These are phyloP conservation scores for Glycine latifolia DNA, from an alignment of 306 rosid genomes.

Conservation along the genomic window DNA sequence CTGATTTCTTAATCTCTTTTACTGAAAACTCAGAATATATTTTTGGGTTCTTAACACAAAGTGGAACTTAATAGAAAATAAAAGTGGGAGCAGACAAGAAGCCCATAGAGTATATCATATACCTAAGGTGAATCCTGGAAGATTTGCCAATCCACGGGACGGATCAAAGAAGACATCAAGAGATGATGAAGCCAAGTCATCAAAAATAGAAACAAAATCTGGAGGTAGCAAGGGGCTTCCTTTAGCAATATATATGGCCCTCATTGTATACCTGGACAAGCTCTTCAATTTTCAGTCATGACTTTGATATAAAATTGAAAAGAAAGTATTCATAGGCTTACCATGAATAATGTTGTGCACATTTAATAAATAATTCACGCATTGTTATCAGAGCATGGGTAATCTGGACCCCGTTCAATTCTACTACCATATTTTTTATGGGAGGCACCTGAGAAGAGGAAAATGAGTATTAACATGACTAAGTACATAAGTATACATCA, in stretches of 20 bases:
- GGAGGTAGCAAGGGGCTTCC: slow-evolving; percentile 98
- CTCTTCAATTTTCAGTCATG: slow-evolving; percentile 45
- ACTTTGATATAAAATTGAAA: slow-evolving; percentile 40
- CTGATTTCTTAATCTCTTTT: slow-evolving; percentile 1
- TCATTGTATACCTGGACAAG: slow-evolving; percentile 85
- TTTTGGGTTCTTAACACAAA: slow-evolving; percentile 26
- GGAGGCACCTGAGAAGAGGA: slow-evolving; percentile 78
- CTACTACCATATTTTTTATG: slow-evolving; percentile 84
- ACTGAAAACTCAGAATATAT: slow-evolving; percentile 15
- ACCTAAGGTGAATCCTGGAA: slow-evolving; percentile 94
- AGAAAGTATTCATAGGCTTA: slow-evolving; percentile 45
- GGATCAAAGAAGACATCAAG: slow-evolving; percentile 98
- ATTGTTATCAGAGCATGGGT: slow-evolving; percentile 92
- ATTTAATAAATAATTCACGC: slow-evolving; percentile 81
- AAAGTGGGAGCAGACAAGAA: slow-evolving; percentile 29
- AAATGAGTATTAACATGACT: slow-evolving; percentile 16
- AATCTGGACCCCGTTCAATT: slow-evolving; percentile 89
- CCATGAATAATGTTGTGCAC: slow-evolving; percentile 98
- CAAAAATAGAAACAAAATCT: slow-evolving; percentile 94
- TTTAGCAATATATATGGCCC: slow-evolving; percentile 96
- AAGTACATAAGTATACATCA: slow-evolving; percentile 25
- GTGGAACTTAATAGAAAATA: slow-evolving; percentile 8
- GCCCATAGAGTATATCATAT: slow-evolving; percentile 39
- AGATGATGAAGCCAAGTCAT: slow-evolving; percentile 94
- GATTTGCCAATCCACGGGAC: slow-evolving; percentile 72